A percentile compares a stretch with the other conserved stretches of the same genome.
phyloP scores from a whole-genome alignment of 1,284 basidiomycete genomes.

The Leccinum subspadiceum region DNA sequence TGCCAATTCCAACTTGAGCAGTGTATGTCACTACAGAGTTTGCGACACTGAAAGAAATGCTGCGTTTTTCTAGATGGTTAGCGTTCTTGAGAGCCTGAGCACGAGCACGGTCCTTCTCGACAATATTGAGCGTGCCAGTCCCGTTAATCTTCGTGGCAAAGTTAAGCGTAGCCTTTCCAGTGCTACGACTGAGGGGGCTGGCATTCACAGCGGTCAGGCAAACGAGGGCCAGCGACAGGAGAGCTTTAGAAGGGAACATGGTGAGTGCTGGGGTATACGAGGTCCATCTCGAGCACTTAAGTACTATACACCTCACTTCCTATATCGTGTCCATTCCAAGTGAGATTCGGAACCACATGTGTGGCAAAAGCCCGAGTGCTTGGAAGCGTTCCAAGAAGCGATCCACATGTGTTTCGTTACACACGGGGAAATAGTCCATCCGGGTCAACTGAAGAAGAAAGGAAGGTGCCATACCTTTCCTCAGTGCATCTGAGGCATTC shows the following conservation, averaged over 20 bases:
- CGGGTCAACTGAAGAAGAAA: not conserved
- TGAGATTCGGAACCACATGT: not conserved
- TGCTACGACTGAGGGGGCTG: slow-evolving; percentile 6
- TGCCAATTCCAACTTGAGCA: slow-evolving; percentile 42
- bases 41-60: slow-evolving; percentile 6
- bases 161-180: slow-evolving; percentile 15
- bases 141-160: slow-evolving; percentile 20
- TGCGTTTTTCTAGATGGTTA: not conserved
- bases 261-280: not conserved
- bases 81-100: not conserved
- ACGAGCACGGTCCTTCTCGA: slow-evolving; percentile 9
- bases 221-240: slow-evolving; percentile 16
- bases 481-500: not conserved
- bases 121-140: slow-evolving; percentile 5
- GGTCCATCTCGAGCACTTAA: not conserved
- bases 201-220: slow-evolving; percentile 16
- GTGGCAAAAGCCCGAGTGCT: not conserved
- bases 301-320: not conserved
- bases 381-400: not conserved
- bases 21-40: slow-evolving; percentile 34
- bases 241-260: slow-evolving; percentile 19
- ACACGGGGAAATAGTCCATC: not conserved
- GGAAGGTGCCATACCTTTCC: not conserved
- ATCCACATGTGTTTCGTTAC: not conserved
- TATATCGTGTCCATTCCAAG: not conserved